Evolutionary conservation across 2,329 filamentous ascomycete genomes (phyloP), one percentile per base, ranked within the genome.

Genomic region (Claviceps pusilla): DNA sequence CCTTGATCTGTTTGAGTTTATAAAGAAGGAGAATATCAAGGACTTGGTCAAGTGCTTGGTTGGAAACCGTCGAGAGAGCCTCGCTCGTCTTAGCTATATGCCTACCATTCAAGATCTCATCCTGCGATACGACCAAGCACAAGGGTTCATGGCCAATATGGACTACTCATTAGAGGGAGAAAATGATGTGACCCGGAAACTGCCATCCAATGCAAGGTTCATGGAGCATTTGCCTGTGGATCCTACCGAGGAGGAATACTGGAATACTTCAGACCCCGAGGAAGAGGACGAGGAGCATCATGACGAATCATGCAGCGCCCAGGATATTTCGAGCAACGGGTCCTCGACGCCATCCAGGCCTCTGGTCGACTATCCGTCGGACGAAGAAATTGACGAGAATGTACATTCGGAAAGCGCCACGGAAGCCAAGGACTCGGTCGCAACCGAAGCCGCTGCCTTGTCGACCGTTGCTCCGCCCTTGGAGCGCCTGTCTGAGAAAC

Each of bases 1-100:
- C 62, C 76, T 97, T 10, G 93, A 98, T 64, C 79, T 98, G 47
- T 97, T 98, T 59, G 89, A 95, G 63, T 89, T 85, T 63, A 87
- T 97, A 62, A 89, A 84, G 65, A 83, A 83, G 64, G 87, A 94
- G 62, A 83, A 83, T 54, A 77, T 90, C 62, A 94, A 89, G 66
- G 82, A 86, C 14, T 74, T 96, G 49, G 83, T 95, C 55, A 82
- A 84, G 58, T 87, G 96, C 64, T 73, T 97, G 28, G 88, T 95
- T 11, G 85, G 89, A 60, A 87, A 85, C 52, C 89, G 91, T 64
- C 82, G 89, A 28, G 86, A 91, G 14, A 85, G 84, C 63, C 68
- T 97, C 49, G 75, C 84, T 59, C 73, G 74, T 19, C 84, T 96
- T 56, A 87, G 82, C 51, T 93, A 93, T 65, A 82, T 97, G 61